Conservation (phyloP, 331 rosid genomes). For the Malus hybrid region DNA sequence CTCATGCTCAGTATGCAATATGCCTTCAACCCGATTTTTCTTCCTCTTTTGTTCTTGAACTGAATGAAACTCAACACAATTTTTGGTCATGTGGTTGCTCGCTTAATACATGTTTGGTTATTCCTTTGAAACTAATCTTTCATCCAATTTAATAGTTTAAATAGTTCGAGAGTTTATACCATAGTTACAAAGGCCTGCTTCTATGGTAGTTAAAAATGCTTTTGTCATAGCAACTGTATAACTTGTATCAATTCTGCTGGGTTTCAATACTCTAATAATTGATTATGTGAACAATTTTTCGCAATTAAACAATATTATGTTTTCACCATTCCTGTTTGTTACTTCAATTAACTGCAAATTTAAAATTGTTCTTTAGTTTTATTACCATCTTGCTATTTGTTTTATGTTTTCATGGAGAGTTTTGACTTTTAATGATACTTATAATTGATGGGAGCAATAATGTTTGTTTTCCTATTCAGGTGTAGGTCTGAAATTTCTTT, state of each 20-base stretch:
- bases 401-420: not conserved
- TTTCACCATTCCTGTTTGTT: not conserved
- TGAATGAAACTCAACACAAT: not conserved
- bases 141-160: not conserved
- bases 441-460: slow-evolving; percentile 4
- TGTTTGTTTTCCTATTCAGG: slow-evolving; percentile 44
- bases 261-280: not conserved
- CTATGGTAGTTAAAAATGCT: not conserved
- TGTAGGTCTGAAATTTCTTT: slow-evolving; percentile 86
- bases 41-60: slow-evolving; percentile 9
- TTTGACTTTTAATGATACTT: not conserved
- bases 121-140: not conserved
- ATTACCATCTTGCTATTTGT: not conserved
- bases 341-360: not conserved
- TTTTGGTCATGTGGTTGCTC: not conserved
- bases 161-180: not conserved
- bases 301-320: not conserved
- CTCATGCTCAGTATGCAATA: slow-evolving; percentile 85
- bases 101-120: not conserved
- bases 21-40: slow-evolving; percentile 21
- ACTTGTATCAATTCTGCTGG: not conserved
- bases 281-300: not conserved
- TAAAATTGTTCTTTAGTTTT: not conserved
- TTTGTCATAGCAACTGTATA: not conserved
- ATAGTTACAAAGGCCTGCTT: not conserved